Evolutionary conservation across 257 asterid species (phyloP).

Genomic region (Asclepias syriaca): DNA sequence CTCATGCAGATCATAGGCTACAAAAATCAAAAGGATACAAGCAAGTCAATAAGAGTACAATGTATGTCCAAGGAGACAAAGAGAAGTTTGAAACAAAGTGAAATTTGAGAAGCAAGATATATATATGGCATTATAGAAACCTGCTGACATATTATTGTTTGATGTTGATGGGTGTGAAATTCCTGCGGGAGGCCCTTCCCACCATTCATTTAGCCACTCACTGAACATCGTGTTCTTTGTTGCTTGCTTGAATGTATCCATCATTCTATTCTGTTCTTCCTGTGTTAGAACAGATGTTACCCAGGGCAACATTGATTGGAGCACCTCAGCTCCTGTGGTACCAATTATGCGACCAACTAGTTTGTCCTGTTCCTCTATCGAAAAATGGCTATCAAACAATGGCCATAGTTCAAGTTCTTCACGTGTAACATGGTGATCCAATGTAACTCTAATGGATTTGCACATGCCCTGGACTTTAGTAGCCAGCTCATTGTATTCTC

Average conservation of each 20-base stretch:
- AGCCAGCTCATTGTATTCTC: conserved; percentile 71
- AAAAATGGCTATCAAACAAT: conserved; percentile 82
- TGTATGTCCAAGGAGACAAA: not conserved
- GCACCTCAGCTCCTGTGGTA: conserved; percentile 97
- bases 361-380: conserved; percentile 87
- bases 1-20: conserved; percentile 63
- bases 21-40: conserved; percentile 4
- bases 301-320: conserved; percentile 98
- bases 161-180: conserved; percentile 46
- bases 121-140: conserved; percentile 21
- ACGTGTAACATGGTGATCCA: conserved; percentile 90
- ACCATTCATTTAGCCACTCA: conserved; percentile 99
- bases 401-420: conserved; percentile 99
- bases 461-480: conserved; percentile 95
- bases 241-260: conserved; percentile 95
- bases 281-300: conserved; percentile 95
- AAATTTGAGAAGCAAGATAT: conserved; percentile 1
- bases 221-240: conserved; percentile 95
- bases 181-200: conserved; percentile 64
- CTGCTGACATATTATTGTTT: conserved; percentile 44
- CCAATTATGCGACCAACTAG: conserved; percentile 95
- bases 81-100: not conserved
- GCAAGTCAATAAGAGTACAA: not conserved
- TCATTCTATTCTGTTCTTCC: conserved; percentile 95
- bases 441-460: conserved; percentile 90